Base-by-base conservation (phyloP, 2,329 filamentous ascomycete genomes). In the Pezicula neosporulosa region DNA sequence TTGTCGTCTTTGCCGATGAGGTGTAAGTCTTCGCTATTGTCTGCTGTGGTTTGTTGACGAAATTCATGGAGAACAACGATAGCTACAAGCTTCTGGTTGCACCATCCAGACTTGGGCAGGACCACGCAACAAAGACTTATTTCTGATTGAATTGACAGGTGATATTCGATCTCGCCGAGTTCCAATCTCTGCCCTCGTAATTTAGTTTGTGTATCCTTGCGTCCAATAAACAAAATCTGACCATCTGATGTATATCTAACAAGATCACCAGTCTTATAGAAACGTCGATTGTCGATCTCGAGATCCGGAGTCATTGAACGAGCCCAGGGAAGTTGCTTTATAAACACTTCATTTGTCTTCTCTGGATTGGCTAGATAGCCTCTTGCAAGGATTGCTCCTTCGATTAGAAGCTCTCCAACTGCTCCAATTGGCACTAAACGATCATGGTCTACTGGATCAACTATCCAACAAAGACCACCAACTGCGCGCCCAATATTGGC, bases 141-240 rank as follows among this genome's bases (percentile, higher is more conserved):
- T n/a, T 36, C 33, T 9, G 33, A n/a, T 36, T 36, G 5, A 21
- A 5, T 5, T 3, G 21, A 21, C 3, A 59, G 28, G 47, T 61
- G 53, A 45, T 53, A 44, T 74, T 62, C 58, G 21, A 87, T 84
- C 62, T 87, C 83, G 16, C 77, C 78, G 54, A 85, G 79, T 58
- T 87, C 83, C 4, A 87, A 71, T 42, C 83, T 70, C 60, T 86
- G 83, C 1, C 83, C 83, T 35, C 82, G 76, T 24, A 87, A 68
- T 61, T 87, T 87, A 49, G 85, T 76, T 65, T 86, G 83, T 21
- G 82, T 80, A 60, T 87, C 83, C 45, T 79, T 77, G 18, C 83
- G 77, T 6, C 83, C 83, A 35, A 84, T 66, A 63, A 85, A 86
- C 30, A 80, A 76, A 54, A 86, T 80, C 12, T 76, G 77, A 12